Base-by-base conservation (phyloP, 352 stramenopile genomes). In the Phytophthora melonis region DNA sequence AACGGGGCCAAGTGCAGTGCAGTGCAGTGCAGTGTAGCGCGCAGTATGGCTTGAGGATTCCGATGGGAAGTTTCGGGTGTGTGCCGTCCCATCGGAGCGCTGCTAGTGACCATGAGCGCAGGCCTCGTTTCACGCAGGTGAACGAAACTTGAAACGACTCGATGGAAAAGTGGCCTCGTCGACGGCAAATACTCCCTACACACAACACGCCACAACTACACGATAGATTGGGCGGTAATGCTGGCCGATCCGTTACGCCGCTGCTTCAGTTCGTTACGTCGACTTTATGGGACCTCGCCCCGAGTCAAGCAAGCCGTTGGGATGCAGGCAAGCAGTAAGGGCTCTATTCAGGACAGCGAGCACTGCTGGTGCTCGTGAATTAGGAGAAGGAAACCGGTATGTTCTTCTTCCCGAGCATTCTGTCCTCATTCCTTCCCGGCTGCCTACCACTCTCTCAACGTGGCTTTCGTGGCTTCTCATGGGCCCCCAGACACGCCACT, bases 11-110 rank as follows among this genome's bases (percentile, higher is more conserved):
- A 58, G 10, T 63, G 58, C 39, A 36, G 39, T 54, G 47, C 27
- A 32, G 41, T 52, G 11, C 39, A 34, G 39, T 54, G 47, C 43
- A 32, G 41, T 52, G 11, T 6, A 30, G 27, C 27, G 50, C n/a
- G 47, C 64, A 23, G 36, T 30, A 5, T 41, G 21, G 59, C 58
- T 71, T 72, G 64, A 71, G 55, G 69, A 75, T 77, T 66, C 59
- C 50, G 45, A 78, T 80, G 70, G 74, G 74, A 80, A 75, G 74
- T 80, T 78, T 75, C 74, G 53, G 3, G 39, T 50, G 43, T 75
- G 74, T 21, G 56, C 60, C 19, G 64, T 80, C 69, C 69, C 69
- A 80, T 41, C 47, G n/a, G 55, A 72, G 49, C 19, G 47, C 41
- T 36, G 34, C 34, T 56, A 49, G 66, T 36, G 52, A 68, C 55